These are phyloP conservation scores for Jacaranda copaia DNA, from an alignment of 257 asterid species.

Conservation along the genomic window DNA sequence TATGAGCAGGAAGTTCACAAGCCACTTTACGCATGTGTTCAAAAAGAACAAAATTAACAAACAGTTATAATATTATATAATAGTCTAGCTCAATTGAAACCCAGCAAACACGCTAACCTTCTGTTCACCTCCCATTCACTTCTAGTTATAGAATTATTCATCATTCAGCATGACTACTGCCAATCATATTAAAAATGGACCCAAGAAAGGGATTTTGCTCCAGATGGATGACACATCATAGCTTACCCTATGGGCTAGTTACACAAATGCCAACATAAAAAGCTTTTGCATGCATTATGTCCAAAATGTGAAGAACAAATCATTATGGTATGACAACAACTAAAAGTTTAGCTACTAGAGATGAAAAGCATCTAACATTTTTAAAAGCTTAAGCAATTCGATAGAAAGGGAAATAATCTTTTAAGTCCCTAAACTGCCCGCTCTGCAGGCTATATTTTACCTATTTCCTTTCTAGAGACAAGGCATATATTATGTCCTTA, in stretches of 20 bases:
- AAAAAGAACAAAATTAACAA: background rate
- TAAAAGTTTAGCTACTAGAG: no score
- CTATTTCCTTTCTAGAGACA: background rate
- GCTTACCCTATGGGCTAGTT: no score
- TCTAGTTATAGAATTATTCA: background rate
- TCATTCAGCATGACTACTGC: no score
- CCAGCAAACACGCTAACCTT: background rate
- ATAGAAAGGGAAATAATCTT: background rate
- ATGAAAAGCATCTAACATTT: no score
- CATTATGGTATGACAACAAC: no score
- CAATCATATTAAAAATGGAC: no score
- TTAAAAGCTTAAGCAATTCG: no score
- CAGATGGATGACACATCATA: no score
- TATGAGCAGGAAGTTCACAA: background rate
- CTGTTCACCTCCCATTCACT: background rate
- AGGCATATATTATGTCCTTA: background rate
- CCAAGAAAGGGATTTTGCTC: no score
- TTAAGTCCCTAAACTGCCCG: background rate
- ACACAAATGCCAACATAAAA: background rate
- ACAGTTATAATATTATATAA: background rate
- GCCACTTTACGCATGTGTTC: background rate
- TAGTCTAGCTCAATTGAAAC: background rate
- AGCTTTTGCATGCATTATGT: background rate
- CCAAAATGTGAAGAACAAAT: background rate
- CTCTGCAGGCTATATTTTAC: background rate